These are phyloP conservation scores for Melaleuca quinquenervia DNA, from an alignment of 345 rosid species.

Conservation along the genomic window DNA sequence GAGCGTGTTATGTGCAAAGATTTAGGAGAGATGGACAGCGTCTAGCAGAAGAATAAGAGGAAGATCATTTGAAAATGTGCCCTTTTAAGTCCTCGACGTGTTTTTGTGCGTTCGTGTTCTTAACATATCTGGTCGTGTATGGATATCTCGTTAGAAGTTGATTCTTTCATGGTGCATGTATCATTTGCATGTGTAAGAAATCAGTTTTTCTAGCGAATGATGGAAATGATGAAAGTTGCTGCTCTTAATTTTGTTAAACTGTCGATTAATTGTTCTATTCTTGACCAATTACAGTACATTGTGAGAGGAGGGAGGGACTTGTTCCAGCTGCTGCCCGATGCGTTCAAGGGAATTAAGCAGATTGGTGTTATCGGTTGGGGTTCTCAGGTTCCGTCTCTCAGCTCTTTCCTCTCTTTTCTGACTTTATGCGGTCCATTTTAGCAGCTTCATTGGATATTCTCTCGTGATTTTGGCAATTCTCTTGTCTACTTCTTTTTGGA, in stretches of 20 bases:
- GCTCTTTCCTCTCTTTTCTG: not conserved
- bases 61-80: not conserved
- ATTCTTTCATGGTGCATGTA: not conserved
- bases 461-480: not conserved
- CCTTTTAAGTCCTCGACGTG: not conserved
- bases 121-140: not conserved
- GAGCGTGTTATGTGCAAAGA: not conserved
- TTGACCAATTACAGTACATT: conserved; percentile 40
- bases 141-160: not conserved
- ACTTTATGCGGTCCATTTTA: not conserved
- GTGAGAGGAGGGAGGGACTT: conserved; percentile 96
- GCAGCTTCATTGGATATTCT: not conserved
- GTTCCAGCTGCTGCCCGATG: conserved; percentile 71
- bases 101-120: no score
- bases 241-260: not conserved
- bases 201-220: not conserved
- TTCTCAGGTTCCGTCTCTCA: conserved; percentile 44
- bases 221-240: not conserved
- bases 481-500: not conserved
- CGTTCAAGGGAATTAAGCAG: conserved; percentile 84
- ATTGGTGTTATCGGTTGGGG: conserved; percentile 97
- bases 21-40: not conserved
- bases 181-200: not conserved
- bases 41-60: not conserved
- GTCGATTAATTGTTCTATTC: not conserved